Base-by-base conservation (phyloP, 495 filamentous ascomycete genomes). In the Lasiosphaeriaceae sp. region DNA sequence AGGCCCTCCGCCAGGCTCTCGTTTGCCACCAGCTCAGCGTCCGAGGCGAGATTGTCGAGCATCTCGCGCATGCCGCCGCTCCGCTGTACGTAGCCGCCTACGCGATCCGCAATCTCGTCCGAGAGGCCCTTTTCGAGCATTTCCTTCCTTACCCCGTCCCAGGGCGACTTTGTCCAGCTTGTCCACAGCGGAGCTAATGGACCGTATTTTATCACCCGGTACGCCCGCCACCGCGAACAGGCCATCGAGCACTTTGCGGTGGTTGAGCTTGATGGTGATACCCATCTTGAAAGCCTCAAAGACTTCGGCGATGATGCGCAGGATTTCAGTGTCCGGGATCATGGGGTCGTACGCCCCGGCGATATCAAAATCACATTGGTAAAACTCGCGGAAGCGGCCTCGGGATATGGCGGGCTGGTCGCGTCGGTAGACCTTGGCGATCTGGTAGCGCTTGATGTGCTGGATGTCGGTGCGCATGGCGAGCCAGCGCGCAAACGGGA, bases 301-400 rank as follows among this genome's bases (percentile, higher is more conserved):
- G 14, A 96, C 86, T 68, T 97, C 92, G 64, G 78, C 85, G 20
- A 89, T 82, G 57, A 96, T 91, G 43, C 87, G 75, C 56, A 97
- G 71, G 52, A 96, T 86, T 76, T 97, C 93, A n/a, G 93, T 90
- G 71, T 97, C 93, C 46, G 93, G 90, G 21, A 97, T 77, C 93
- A 97, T 97, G n/a, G 88, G 70, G 65, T 97, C 93, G 70, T 90
- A 95, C 31, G 76, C 71, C 57, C 92, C 93, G 22, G 93, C 93
- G 74, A 97, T 91, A 71, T 97, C 93, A 68, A 97, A 96, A 73
- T 97, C 93, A 73, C 92, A 96, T 77, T 97, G 93, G 72, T 95
- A 96, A 73, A 98, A 96, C 72, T 98, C 93, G 57, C 94, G 82
- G 88, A 97, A 93, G 6, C 90, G 83, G 50, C 94, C 94, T 26